phyloP scores from a whole-genome alignment of 2,329 filamentous ascomycete genomes.

The Fusarium metavorans region DNA sequence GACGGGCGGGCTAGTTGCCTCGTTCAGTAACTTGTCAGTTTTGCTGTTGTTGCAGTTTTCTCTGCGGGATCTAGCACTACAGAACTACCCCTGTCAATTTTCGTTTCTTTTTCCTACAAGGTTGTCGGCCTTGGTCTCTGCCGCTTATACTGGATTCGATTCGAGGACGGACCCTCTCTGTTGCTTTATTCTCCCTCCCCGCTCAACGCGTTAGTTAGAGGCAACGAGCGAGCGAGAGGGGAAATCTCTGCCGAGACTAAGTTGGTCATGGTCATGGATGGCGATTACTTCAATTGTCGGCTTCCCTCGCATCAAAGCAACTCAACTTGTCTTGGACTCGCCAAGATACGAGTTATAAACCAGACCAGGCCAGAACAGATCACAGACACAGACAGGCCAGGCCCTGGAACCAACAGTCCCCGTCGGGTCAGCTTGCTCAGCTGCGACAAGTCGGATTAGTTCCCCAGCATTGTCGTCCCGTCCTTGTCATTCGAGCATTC shows the following conservation, averaged over 20 bases:
- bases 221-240: not conserved
- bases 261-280: slow-evolving; percentile 2
- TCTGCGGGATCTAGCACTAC: slow-evolving; percentile 12
- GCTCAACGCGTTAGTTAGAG: slow-evolving; percentile 29
- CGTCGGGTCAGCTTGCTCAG: not conserved
- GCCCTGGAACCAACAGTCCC: not conserved
- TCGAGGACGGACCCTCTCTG: slow-evolving; percentile 12
- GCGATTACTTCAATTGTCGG: not conserved
- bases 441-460: slow-evolving; percentile 1
- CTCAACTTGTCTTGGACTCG: not conserved
- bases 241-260: not conserved
- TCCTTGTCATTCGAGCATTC: slow-evolving; percentile 29
- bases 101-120: slow-evolving; percentile 29
- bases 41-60: slow-evolving; percentile 1
- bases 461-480: not conserved
- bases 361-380: not conserved
- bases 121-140: slow-evolving; percentile 8
- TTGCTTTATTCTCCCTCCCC: slow-evolving; percentile 22
- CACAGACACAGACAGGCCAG: not conserved
- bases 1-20: not conserved
- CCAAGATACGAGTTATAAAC: not conserved
- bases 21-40: slow-evolving; percentile 18
- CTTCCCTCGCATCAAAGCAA: not conserved
- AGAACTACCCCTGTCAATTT: slow-evolving; percentile 31
- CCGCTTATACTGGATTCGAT: slow-evolving; percentile 17